A percentile compares a stretch with the other conserved stretches of the same genome.
Evolutionary conservation across 2,329 filamentous ascomycete genomes (phyloP).

Genomic region (Amauroascus niger): DNA sequence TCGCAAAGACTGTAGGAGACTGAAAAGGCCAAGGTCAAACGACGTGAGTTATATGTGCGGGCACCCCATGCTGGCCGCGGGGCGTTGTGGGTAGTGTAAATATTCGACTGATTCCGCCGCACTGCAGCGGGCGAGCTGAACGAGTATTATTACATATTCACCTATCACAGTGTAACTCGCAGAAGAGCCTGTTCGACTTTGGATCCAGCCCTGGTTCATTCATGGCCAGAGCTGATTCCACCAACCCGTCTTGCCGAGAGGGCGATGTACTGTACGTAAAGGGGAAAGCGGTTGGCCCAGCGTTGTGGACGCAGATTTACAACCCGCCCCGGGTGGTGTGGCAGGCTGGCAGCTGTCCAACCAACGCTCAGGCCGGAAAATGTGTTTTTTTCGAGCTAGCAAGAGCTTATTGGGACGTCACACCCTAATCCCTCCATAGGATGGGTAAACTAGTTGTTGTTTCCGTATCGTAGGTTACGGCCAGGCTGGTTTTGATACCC

Average conservation of each 20-base stretch:
- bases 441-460: not conserved
- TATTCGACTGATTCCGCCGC: not conserved
- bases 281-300: not conserved
- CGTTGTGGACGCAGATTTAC: not conserved
- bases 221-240: not conserved
- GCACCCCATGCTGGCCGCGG: not conserved
- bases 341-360: not conserved
- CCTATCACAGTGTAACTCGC: not conserved
- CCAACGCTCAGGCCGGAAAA: not conserved
- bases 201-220: not conserved
- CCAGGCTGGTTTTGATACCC: not conserved
- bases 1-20: not conserved
- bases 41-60: not conserved
- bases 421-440: not conserved
- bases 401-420: not conserved
- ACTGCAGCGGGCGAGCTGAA: not conserved
- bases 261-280: not conserved
- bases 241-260: not conserved
- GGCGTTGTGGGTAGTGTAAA: not conserved
- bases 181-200: constrained; percentile 3
- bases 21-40: not conserved
- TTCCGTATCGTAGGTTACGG: not conserved
- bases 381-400: not conserved
- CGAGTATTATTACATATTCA: not conserved
- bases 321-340: no score